These are phyloP conservation scores for Knoxdaviesia proteae DNA, from an alignment of 2,329 filamentous ascomycete genomes.

Conservation along the genomic window DNA sequence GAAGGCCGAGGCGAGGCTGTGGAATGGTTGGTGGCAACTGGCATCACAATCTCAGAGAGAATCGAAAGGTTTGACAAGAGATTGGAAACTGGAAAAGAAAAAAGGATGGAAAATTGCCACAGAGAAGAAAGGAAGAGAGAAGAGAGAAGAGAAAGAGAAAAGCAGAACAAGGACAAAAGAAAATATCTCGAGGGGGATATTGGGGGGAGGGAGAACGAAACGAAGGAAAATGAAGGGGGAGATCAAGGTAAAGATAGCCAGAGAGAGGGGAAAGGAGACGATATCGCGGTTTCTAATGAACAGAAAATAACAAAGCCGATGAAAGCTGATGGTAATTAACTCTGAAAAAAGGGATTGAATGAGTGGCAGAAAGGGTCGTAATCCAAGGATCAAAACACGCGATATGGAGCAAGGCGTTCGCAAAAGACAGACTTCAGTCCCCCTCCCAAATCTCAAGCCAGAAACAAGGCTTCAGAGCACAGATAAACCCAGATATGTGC, in stretches of 20 bases:
- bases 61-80: slow-evolving; percentile 4
- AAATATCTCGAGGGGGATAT: slow-evolving; percentile 4
- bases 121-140: slow-evolving; percentile 5
- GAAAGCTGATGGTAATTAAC: too few species aligned
- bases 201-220: slow-evolving; percentile 1
- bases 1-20: slow-evolving; percentile 49
- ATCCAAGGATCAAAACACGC: too few species aligned
- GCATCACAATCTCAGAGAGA: slow-evolving; percentile 46
- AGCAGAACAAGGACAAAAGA: not conserved
- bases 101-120: too few species aligned
- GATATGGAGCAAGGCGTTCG: too few species aligned
- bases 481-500: not conserved
- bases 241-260: not conserved
- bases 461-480: not conserved
- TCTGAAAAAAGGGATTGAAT: too few species aligned
- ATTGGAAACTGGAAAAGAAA: too few species aligned
- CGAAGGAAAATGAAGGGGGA: not conserved
- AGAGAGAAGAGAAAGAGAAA: slow-evolving; percentile 1
- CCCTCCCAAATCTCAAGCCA: not conserved
- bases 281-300: not conserved
- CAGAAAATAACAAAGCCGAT: too few species aligned
- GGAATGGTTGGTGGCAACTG: slow-evolving; percentile 57
- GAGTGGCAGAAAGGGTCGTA: too few species aligned
- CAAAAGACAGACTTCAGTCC: too few species aligned
- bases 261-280: not conserved